A percentile compares a stretch with the other conserved stretches of the same genome.
These are phyloP conservation scores for Chlamydomonas reinhardtii DNA, from an alignment of 163 green algal species.

Conservation along the genomic window DNA sequence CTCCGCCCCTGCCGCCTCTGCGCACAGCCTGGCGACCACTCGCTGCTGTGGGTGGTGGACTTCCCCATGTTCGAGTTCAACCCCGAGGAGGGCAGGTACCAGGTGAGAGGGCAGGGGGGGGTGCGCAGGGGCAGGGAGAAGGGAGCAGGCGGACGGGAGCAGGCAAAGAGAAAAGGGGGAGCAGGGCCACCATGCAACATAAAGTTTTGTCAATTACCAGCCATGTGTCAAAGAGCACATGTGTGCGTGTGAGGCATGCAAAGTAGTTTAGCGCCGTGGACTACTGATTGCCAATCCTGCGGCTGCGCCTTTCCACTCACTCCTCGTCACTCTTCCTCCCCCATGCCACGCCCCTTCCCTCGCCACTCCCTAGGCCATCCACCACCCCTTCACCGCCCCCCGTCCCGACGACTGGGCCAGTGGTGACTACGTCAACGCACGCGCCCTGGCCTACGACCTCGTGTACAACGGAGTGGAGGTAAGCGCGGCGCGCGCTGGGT, in stretches of 20 bases:
- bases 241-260: too few relatives aligned
- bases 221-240: too few relatives aligned
- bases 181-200: too few relatives aligned
- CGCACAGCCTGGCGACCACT: slow-evolving; percentile 65
- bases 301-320: background rate
- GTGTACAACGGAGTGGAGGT: slow-evolving; percentile 98
- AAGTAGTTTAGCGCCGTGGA: too few relatives aligned
- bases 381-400: slow-evolving; percentile 99
- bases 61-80: slow-evolving; percentile 99
- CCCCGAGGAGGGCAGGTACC: slow-evolving; percentile 78
- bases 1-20: too few relatives aligned
- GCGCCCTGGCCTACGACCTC: slow-evolving; percentile 96
- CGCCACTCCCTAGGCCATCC: slow-evolving; percentile 78
- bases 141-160: too few relatives aligned
- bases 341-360: background rate
- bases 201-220: too few relatives aligned
- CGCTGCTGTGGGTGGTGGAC: slow-evolving; percentile 96
- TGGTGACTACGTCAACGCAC: slow-evolving; percentile 56
- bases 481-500: background rate
- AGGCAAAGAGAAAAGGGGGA: too few relatives aligned
- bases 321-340: background rate
- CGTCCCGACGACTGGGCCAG: slow-evolving; percentile 74
- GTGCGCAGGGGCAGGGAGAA: too few relatives aligned
- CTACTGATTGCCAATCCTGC: too few relatives aligned
- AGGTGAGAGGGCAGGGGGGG: background rate